Percentiles rank a stretch among this genome's conserved stretches.
These are phyloP conservation scores for Exophiala oligosperma DNA, from an alignment of 2,329 filamentous ascomycete genomes.

Conservation along the genomic window DNA sequence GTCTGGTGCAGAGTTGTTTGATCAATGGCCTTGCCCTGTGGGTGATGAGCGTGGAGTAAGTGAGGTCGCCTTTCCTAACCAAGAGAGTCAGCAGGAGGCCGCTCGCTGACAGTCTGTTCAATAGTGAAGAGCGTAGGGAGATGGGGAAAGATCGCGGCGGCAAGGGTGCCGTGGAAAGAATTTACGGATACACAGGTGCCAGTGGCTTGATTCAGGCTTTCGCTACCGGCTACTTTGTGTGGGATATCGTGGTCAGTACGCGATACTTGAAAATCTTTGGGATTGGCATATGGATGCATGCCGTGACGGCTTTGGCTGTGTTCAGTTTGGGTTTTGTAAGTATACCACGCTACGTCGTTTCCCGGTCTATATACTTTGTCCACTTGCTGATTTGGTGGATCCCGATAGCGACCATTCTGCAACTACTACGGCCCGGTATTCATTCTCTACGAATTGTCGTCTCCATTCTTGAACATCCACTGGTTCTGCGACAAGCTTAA, in stretches of 20 bases:
- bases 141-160: slow-evolving; percentile 47
- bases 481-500: slow-evolving; percentile 70
- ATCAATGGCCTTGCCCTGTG: slow-evolving; percentile 59
- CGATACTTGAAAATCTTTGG: slow-evolving; percentile 60
- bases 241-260: slow-evolving; percentile 60
- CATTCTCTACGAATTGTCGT: slow-evolving; percentile 67
- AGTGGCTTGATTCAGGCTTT: slow-evolving; percentile 60
- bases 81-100: too few species aligned
- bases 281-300: slow-evolving; percentile 62
- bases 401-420: slow-evolving; percentile 59
- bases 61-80: too few species aligned
- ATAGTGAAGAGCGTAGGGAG: slow-evolving; percentile 49
- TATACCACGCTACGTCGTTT: slow-evolving; percentile 24
- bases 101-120: too few species aligned
- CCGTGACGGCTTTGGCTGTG: slow-evolving; percentile 60
- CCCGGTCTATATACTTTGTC: background rate
- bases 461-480: slow-evolving; percentile 67
- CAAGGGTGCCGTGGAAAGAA: slow-evolving; percentile 41
- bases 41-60: slow-evolving; percentile 54
- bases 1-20: slow-evolving; percentile 58
- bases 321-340: slow-evolving; percentile 65
- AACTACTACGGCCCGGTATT: slow-evolving; percentile 66
- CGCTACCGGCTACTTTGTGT: slow-evolving; percentile 64
- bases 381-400: slow-evolving; percentile 6
- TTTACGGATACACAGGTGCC: slow-evolving; percentile 63